A percentile compares a stretch with the other conserved stretches of the same genome.
These are phyloP conservation scores for Ballota nigra DNA, from an alignment of 257 asterid genomes.

Conservation along the genomic window DNA sequence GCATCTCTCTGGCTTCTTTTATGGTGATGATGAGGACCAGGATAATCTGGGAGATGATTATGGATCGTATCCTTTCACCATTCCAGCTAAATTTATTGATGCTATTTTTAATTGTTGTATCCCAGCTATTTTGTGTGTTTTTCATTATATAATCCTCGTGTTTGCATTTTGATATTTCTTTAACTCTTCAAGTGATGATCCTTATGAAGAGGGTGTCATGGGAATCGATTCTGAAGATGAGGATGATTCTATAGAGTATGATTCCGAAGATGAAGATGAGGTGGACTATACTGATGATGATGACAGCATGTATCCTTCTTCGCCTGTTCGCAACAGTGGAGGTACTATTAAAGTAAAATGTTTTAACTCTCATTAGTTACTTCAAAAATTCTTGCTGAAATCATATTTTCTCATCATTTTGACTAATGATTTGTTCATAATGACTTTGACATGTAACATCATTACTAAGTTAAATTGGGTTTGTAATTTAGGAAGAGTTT, in stretches of 20 bases:
- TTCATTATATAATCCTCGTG: background rate
- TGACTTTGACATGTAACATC: background rate
- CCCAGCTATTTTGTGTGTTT: background rate
- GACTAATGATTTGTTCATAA: no score
- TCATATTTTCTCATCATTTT: background rate
- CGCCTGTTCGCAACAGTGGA: conserved; percentile 67
- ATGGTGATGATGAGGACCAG: conserved; percentile 46
- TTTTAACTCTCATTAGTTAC: background rate
- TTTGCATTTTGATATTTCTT: conserved; percentile 30
- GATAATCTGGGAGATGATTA: conserved; percentile 34
- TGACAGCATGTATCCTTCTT: conserved; percentile 46
- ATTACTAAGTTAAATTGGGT: background rate
- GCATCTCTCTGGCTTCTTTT: conserved; percentile 92
- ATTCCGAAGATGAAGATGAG: conserved; percentile 42
- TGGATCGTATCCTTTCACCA: conserved; percentile 60
- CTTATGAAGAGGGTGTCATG: conserved; percentile 44
- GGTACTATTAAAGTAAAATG: conserved; percentile 41
- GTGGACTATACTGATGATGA: conserved; percentile 57
- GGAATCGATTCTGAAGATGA: conserved; percentile 56
- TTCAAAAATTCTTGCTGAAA: background rate
- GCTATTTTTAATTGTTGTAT: background rate
- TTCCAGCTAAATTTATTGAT: background rate
- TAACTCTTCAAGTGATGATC: conserved; percentile 58
- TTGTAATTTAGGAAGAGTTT: background rate
- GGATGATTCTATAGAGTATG: conserved; percentile 23